Evolutionary conservation across 208 protist genomes (phyloP).

Genomic region (Leishmania amazonensis): DNA sequence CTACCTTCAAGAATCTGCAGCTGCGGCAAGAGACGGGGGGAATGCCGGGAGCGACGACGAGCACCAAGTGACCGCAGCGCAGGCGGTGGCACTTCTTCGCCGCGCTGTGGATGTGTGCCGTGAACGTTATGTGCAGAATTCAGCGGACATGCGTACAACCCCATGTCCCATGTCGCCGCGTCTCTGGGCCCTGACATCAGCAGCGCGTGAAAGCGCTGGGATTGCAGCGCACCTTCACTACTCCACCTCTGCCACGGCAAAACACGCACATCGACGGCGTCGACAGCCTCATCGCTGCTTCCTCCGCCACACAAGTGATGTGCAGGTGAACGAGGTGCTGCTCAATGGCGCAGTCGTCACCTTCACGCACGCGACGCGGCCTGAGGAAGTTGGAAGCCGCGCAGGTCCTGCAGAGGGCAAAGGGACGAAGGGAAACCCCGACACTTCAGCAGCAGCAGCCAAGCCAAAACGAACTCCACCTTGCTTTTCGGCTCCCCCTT

Average conservation of each 20-base stretch:
- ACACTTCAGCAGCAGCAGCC: background rate
- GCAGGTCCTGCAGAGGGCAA: background rate
- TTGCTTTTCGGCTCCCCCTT: background rate
- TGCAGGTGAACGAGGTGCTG: constrained; percentile 76
- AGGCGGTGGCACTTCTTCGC: constrained; percentile 20
- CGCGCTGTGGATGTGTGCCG: constrained; percentile 21
- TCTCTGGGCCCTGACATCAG: constrained; percentile 21
- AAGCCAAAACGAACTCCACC: background rate
- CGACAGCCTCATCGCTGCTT: constrained; percentile 23
- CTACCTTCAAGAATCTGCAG: constrained; percentile 30
- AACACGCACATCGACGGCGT: constrained; percentile 10
- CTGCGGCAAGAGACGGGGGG: background rate
- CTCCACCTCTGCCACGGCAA: background rate
- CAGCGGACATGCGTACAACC: background rate
- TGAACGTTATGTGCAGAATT: constrained; percentile 1
- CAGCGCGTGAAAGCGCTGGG: constrained; percentile 24
- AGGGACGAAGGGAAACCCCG: background rate
- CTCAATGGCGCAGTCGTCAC: constrained; percentile 62
- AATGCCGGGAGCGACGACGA: background rate
- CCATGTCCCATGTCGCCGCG: background rate
- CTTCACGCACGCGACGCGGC: constrained; percentile 56
- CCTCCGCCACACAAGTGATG: constrained; percentile 46
- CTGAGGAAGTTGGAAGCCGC: constrained; percentile 21
- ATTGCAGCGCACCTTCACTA: constrained; percentile 18
- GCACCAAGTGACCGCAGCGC: background rate